These are phyloP conservation scores for Solanum rostratum DNA, from an alignment of 257 asterid species.

Conservation along the genomic window DNA sequence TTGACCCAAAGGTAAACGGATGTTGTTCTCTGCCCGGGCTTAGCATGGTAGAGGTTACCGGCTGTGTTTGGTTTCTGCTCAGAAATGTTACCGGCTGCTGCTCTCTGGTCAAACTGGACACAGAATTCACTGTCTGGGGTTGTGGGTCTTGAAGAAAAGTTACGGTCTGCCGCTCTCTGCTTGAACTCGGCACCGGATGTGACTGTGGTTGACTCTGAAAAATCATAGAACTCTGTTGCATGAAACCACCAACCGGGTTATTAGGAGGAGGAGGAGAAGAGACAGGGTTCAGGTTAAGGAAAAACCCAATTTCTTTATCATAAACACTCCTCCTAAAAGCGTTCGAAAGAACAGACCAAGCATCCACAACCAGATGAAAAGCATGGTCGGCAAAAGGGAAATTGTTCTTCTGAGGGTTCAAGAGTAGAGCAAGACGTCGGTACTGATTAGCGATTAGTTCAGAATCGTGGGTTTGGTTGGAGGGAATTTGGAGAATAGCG, in stretches of 20 bases:
- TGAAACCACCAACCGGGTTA: not conserved
- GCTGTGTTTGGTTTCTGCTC: slow-evolving; percentile 12
- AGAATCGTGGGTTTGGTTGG: slow-evolving; percentile 47
- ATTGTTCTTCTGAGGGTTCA: slow-evolving; percentile 65
- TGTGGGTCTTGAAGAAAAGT: not conserved
- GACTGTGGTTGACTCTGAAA: not conserved
- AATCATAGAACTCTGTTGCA: slow-evolving; percentile 2
- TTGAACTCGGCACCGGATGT: not conserved
- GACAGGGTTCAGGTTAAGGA: not conserved
- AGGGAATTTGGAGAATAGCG: slow-evolving; percentile 60
- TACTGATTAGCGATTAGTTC: slow-evolving; percentile 60
- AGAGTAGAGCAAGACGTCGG: slow-evolving; percentile 40
- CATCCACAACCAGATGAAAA: slow-evolving; percentile 59
- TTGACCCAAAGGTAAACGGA: slow-evolving; percentile 26
- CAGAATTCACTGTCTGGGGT: not conserved
- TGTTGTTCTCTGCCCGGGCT: slow-evolving; percentile 29
- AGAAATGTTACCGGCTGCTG: slow-evolving; percentile 24
- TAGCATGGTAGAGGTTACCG: slow-evolving; percentile 14
- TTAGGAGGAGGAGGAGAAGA: not conserved
- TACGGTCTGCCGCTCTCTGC: slow-evolving; percentile 4
- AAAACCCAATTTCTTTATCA: slow-evolving; percentile 55
- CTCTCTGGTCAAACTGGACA: not conserved
- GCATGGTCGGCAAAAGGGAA: slow-evolving; percentile 78
- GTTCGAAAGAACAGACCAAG: slow-evolving; percentile 74
- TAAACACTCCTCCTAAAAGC: slow-evolving; percentile 49